Base-by-base conservation (phyloP, 2,329 filamentous ascomycete genomes). In the Ustilaginoidea virens region DNA sequence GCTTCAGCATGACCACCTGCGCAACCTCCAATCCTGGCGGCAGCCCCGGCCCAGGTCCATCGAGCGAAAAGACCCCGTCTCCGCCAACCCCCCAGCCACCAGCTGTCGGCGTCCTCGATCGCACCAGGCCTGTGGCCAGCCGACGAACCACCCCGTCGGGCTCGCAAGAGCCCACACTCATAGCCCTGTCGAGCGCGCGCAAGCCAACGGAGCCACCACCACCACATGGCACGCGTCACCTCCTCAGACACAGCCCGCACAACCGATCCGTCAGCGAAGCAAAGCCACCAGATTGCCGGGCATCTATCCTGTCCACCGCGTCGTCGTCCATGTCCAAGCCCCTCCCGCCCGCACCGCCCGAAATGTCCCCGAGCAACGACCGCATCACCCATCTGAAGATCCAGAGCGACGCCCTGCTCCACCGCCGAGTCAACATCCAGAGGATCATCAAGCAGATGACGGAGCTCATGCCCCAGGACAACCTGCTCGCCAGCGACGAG, bases 361-460 rank as follows among this genome's bases (percentile, higher is more conserved):
- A 80, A 47, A 48, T 63, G 13, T 42, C 48, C 7, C 57, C 65
- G 5, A 60, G 69, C 2, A 60, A 66, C 20, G 74, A 77, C 45
- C 74, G 75, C 17, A 69, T 87, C 11, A 64, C 70, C 7, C 61
- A 66, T 35, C 61, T 90, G 15, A 69, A 78, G 42, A 69, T 74
- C 4, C 67, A 71, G 41, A 66, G 80, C 17, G 62, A 73, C 23
- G 64, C 68, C 27, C 63, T 90, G 6, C 59, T 61, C 1, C 72
- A 79, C 44, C 70, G 80, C 25, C 70, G 75, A 31, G 60, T 66
- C 35, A 87, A 86, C 52, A 70, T 87, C 43, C 66, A 70, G 45
- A 72, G 64, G 15, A 72, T 77, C 36, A 80, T 90, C 46, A 61
- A 68, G 37, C 79, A 87, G 49, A 74, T 87, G 61, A 82, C 74